Conservation (phyloP, 2,329 filamentous ascomycete species). For the Pestalotiopsis sp. region DNA sequence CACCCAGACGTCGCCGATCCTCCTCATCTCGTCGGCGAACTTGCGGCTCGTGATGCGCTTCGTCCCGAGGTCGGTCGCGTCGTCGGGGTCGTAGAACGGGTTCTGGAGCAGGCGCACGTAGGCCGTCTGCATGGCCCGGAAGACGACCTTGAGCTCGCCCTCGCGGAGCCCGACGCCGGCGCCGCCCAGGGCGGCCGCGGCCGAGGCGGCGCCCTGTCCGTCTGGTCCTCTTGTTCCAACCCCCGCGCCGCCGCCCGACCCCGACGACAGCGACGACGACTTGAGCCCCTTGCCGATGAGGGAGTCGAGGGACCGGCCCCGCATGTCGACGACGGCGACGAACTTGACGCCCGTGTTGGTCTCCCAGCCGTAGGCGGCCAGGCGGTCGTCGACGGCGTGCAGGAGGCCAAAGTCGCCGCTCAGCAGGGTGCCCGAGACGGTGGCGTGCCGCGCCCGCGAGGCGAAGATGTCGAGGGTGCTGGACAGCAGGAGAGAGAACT, state of each 20-base stretch:
- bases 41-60: conserved; percentile 78
- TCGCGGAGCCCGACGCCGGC: conserved; percentile 70
- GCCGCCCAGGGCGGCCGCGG: conserved; percentile 24
- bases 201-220: conserved; percentile 22
- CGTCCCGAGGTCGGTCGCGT: conserved; percentile 60
- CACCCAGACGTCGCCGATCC: conserved; percentile 84
- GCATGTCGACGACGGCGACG: conserved; percentile 88
- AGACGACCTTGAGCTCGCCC: conserved; percentile 87
- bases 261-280: conserved; percentile 9
- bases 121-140: conserved; percentile 88
- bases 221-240: background rate
- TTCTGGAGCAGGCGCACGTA: conserved; percentile 90
- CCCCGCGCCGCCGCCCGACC: conserved; percentile 21
- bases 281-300: conserved; percentile 19
- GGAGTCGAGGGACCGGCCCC: conserved; percentile 58
- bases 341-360: conserved; percentile 95
- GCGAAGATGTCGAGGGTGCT: conserved; percentile 94
- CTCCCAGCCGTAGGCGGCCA: conserved; percentile 94
- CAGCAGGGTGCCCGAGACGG: conserved; percentile 43
- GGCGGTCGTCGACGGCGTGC: conserved; percentile 89
- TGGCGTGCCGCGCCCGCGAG: conserved; percentile 74
- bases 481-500: conserved; percentile 90
- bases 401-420: conserved; percentile 90
- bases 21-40: conserved; percentile 81
- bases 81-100: conserved; percentile 91